Evolutionary conservation across 768 basidiomycete genomes (phyloP).

Genomic region (Phylloporus sp.): DNA sequence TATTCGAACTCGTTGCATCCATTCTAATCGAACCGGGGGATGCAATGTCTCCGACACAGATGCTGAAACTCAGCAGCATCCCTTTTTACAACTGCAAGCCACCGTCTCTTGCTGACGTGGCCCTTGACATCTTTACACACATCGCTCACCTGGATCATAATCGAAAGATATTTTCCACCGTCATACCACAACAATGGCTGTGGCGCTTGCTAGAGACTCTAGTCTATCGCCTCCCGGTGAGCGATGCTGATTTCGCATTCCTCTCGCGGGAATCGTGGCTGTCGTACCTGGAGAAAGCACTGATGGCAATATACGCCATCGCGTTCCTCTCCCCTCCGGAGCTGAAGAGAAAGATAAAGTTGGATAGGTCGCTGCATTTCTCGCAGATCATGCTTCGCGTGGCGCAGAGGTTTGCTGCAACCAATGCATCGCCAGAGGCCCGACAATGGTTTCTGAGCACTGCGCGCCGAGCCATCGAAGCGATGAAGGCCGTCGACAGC

Average conservation of each 20-base stretch:
- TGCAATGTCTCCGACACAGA: conserved; percentile 57
- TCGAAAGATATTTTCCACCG: conserved; percentile 63
- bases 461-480: conserved; percentile 67
- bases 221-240: conserved; percentile 79
- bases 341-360: conserved; percentile 67
- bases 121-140: conserved; percentile 83
- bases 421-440: conserved; percentile 44
- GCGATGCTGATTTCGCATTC: conserved; percentile 70
- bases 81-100: conserved; percentile 46
- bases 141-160: conserved; percentile 75
- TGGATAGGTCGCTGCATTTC: conserved; percentile 63
- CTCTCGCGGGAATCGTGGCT: conserved; percentile 65
- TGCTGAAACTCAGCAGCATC: conserved; percentile 50
- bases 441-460: conserved; percentile 52
- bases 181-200: conserved; percentile 55
- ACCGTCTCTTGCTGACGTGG: conserved; percentile 61
- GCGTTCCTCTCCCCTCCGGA: conserved; percentile 77
- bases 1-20: conserved; percentile 67
- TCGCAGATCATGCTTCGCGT: conserved; percentile 67
- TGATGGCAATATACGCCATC: conserved; percentile 83
- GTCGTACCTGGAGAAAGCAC: conserved; percentile 71
- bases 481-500: conserved; percentile 76
- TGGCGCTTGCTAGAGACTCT: conserved; percentile 65
- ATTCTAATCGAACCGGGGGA: conserved; percentile 71
- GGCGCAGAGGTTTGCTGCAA: conserved; percentile 57